phyloP scores from a whole-genome alignment of 2,329 filamentous ascomycete species.

The Metarhizium guizhouense region DNA sequence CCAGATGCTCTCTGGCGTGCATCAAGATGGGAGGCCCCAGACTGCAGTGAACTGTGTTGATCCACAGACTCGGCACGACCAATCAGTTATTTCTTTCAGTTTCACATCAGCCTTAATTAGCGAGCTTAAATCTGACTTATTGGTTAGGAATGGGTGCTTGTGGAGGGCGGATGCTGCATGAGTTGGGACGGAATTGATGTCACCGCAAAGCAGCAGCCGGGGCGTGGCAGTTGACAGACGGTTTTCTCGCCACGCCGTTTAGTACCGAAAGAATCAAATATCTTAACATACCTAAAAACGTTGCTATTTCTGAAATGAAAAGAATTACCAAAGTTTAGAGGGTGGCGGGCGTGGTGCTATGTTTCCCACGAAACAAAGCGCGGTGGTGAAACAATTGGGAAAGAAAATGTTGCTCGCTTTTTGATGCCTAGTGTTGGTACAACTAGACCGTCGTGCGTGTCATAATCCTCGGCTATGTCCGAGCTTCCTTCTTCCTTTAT shows the following conservation, averaged over 20 bases:
- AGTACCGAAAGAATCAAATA: no score
- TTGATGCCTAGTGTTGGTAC: no score
- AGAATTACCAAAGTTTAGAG: no score
- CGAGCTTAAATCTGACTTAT: neutral
- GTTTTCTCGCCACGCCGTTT: no score
- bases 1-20: neutral
- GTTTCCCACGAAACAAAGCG: no score
- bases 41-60: neutral
- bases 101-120: neutral
- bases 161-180: neutral
- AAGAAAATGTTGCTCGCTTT: no score
- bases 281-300: no score
- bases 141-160: neutral
- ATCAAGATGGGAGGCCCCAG: neutral
- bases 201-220: no score
- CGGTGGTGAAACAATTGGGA: no score
- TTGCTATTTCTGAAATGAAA: no score
- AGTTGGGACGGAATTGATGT: neutral
- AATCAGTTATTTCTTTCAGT: neutral
- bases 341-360: no score
- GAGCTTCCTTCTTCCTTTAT: neutral
- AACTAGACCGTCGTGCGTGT: neutral
- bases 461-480: neutral
- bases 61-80: neutral
- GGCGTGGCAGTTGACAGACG: neutral